Evolutionary conservation across 441 rosid species (phyloP).

Genomic region (Populus hybrid): DNA sequence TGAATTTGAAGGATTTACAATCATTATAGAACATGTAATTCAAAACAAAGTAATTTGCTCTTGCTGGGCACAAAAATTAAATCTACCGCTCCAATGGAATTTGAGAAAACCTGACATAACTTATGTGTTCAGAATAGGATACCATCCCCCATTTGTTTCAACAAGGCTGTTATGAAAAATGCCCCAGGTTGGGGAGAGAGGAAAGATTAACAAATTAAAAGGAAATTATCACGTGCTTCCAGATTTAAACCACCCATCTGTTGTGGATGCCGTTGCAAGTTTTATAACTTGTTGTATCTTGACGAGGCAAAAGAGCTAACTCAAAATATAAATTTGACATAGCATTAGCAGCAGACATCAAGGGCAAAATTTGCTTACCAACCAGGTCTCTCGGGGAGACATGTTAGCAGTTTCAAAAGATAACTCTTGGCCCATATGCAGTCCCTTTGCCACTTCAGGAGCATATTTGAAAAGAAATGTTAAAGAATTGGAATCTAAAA

Average conservation of each 20-base stretch:
- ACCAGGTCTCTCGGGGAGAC: constrained; percentile 55
- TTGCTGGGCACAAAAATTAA: not conserved
- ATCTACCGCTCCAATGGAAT: not conserved
- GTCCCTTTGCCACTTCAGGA: constrained; percentile 63
- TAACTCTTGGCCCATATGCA: constrained; percentile 49
- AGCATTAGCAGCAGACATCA: not conserved
- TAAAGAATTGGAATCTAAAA: constrained; percentile 82
- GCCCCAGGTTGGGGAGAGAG: not conserved
- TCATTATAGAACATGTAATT: not conserved
- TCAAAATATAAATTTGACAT: not conserved
- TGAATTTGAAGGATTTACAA: not conserved
- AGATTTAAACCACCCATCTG: not conserved
- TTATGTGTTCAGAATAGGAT: not conserved
- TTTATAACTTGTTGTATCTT: not conserved
- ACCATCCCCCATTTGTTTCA: not conserved
- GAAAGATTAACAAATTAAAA: not conserved
- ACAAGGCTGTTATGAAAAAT: not conserved
- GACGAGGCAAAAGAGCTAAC: not conserved
- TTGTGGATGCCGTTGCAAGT: not conserved
- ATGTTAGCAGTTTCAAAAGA: constrained; percentile 42
- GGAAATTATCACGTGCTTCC: not conserved
- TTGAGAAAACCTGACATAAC: not conserved
- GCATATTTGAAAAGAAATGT: constrained; percentile 64
- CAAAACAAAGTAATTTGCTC: not conserved
- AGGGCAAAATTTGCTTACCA: constrained; percentile 47